Conservation (phyloP, 345 rosid species). For the Syzygium grande region DNA sequence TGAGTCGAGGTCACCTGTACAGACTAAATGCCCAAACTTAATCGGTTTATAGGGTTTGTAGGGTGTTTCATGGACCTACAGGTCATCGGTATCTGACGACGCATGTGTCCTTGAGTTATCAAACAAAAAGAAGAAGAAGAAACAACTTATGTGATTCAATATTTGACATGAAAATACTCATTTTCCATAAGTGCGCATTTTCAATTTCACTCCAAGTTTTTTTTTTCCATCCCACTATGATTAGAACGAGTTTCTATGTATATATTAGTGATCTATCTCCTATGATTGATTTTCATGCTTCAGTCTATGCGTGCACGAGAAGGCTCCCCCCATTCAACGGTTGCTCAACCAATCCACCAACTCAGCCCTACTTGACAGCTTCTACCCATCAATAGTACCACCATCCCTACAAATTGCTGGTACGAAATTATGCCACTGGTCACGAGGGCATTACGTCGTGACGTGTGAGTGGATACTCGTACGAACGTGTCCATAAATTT, state of each 20-base stretch:
- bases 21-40: background rate
- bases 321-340: background rate
- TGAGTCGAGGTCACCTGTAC: background rate
- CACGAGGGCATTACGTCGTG: background rate
- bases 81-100: fast-evolving
- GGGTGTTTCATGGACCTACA: background rate
- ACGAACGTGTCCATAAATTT: background rate
- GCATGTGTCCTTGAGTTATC: background rate
- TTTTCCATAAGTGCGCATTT: background rate
- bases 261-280: background rate
- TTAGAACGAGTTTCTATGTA: background rate
- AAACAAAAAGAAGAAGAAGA: background rate
- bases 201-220: background rate
- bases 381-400: background rate
- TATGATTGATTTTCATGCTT: background rate
- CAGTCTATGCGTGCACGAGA: background rate
- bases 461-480: background rate
- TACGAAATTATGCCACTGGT: background rate
- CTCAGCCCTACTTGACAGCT: background rate
- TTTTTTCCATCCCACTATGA: background rate
- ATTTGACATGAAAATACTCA: background rate
- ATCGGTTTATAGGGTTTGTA: background rate
- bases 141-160: background rate
- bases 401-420: background rate
- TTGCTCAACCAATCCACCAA: background rate